Evolutionary conservation across 129 eudicot genomes (phyloP).

Genomic region (Daucus carota): DNA sequence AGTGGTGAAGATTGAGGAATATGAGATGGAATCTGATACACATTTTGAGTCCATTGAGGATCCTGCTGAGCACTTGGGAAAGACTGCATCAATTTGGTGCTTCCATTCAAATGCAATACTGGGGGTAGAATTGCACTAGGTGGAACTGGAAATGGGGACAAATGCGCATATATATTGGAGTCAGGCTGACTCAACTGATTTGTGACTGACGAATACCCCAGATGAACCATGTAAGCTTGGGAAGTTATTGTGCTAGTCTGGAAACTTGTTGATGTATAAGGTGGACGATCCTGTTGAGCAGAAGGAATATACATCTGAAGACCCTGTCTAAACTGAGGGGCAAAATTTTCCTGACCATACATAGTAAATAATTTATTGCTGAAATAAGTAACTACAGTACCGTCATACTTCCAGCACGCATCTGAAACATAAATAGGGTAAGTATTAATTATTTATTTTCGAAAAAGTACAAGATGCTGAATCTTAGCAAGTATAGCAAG

Average conservation of each 20-base stretch:
- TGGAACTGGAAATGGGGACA: constrained; percentile 11
- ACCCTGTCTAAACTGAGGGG: constrained; percentile 32
- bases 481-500: background rate
- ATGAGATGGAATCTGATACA: constrained; percentile 25
- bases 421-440: constrained; percentile 16
- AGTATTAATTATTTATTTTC: background rate
- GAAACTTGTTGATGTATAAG: constrained; percentile 15
- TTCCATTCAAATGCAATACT: constrained; percentile 12
- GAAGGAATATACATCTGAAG: constrained; percentile 29
- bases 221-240: constrained; percentile 6
- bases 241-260: background rate
- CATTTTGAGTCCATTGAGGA: constrained; percentile 41
- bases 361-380: constrained; percentile 20
- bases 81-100: constrained; percentile 17
- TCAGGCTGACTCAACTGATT: constrained; percentile 10
- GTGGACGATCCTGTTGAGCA: constrained; percentile 28
- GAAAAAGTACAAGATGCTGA: too few species aligned
- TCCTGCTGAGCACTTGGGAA: constrained; percentile 23
- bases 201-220: constrained; percentile 16
- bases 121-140: constrained; percentile 26
- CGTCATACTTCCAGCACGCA: constrained; percentile 1
- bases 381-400: constrained; percentile 7
- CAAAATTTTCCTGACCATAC: constrained; percentile 56
- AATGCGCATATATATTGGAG: constrained; percentile 13
- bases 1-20: constrained; percentile 25